Evolutionary conservation across 164 flowering plant species (phyloP).

Genomic region (Protea cynaroides): DNA sequence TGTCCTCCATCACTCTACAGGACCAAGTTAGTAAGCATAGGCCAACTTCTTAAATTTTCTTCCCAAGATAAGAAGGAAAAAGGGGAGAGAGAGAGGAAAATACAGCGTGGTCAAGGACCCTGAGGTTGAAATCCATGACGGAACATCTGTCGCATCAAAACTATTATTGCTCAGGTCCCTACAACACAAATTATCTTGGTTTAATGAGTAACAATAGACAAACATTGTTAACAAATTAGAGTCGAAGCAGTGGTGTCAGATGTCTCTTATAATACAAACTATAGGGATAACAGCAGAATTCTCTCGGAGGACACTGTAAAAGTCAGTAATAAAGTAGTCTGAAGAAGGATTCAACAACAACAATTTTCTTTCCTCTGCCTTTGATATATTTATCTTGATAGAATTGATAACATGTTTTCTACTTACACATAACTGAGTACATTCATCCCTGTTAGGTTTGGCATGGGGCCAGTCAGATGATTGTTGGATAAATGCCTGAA

Average conservation of each 20-base stretch:
- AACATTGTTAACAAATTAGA: too few relatives aligned
- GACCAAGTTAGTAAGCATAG: constrained; percentile 7
- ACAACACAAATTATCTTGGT: constrained; percentile 8
- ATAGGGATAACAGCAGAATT: too few relatives aligned
- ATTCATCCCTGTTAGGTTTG: constrained; percentile 45
- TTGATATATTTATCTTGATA: too few relatives aligned
- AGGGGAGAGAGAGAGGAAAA: constrained; percentile 3
- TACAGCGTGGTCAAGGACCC: constrained; percentile 52
- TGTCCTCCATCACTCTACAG: constrained; percentile 42
- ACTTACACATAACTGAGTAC: constrained; percentile 44
- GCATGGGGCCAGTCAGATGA: constrained; percentile 41
- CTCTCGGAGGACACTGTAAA: too few relatives aligned
- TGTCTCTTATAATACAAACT: too few relatives aligned
- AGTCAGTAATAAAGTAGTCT: too few relatives aligned
- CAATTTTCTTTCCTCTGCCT: too few relatives aligned
- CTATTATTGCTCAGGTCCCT: constrained; percentile 58
- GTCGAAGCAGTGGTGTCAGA: too few relatives aligned
- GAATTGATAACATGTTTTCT: background rate
- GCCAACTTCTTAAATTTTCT: constrained; percentile 31
- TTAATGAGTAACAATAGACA: background rate
- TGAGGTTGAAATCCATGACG: constrained; percentile 39
- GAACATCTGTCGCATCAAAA: constrained; percentile 33
- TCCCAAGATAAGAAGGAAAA: background rate
- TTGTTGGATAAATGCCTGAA: constrained; percentile 52
- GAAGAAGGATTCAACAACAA: too few relatives aligned